Evolutionary conservation across 2,329 filamentous ascomycete genomes (phyloP), one percentile per base, ranked within the genome.

Genomic region (Pseudogymnoascus sp.): DNA sequence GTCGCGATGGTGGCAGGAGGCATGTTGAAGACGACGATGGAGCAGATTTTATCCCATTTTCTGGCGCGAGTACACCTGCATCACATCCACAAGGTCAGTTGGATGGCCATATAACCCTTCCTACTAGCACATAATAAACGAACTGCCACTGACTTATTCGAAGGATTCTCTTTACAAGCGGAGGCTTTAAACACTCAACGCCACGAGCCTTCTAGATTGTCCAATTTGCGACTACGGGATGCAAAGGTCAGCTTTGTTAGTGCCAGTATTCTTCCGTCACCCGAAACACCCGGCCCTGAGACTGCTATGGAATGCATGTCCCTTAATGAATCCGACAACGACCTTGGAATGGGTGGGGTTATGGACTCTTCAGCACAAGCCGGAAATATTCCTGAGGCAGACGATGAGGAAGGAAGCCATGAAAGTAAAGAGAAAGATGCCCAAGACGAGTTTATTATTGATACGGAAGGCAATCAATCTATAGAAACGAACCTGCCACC

Each of bases 241-340:
- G 77, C 80, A 61, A 75, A 76, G 23, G 79, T 89, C 60, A 71
- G 74, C 1, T 89, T 89, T 69, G 80, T 89, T 64, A 86, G 83
- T 70, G 85, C 83, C 35, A 84, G 83, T 21, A 74, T 73, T 41
- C 72, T 80, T 61, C 72, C 78, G 37, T 73, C 77, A 40, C 60
- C 65, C 59, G 62, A 63, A 60, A 49, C 58, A 21, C 65, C 67
- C 1, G 73, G 76, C 60, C 64, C 65, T 8, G 62, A 63, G 31
- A 59, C 65, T 60, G 69, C 69, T 52, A 59, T 73, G 31, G 71
- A 69, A 59, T 40, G 38, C 9, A 64, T 64, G 63, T 52, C 43
- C 40, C 45, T 64, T 61, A 52, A 64, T n/a, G 63, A 63, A 28
- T 40, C 61, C 49, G 49, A 55, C 11, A 7, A 16, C 11, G 49